Evolutionary conservation across 2,329 filamentous ascomycete species (phyloP), one percentile per base, ranked within the genome.

Genomic region (Botryotinia convoluta): DNA sequence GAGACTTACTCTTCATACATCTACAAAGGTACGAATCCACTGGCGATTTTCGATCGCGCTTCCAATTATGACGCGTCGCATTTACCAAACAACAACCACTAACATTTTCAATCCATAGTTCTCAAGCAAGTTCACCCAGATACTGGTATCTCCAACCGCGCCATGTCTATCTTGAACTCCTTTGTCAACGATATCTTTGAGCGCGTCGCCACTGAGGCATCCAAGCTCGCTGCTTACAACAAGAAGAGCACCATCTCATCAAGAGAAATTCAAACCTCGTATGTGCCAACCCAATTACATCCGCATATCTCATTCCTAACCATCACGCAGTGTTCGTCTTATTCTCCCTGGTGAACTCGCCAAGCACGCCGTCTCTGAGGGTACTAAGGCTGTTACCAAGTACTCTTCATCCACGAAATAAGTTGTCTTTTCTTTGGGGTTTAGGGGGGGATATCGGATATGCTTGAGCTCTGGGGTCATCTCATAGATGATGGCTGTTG

Each of bases 1-100:
- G 96, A 99, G 90, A 99, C 96, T n/a, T 99, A 99, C 89, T 97
- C 93, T 80, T 97, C 94, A 73, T 99, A 99, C 91, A 99, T 99
- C 87, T 99, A 98, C 93, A 99, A 98, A 90, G 96, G 95, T 98
- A 83, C 85, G 90, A 51, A 73, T 62, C 54, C 72, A 78, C 73
- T 79, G 77, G 78, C 78, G 77, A 73, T 67, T 29, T 72, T 68
- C 65, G 62, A 63, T 62, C 77, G 78, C 77, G 77, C 76, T 72
- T 35, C 62, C 44, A 67, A 71, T 61, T 29, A 69, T 62, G 63
- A 59, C 70, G 70, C 62, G 62, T 59, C 51, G 60, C 72, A 70
- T 51, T 48, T 44, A 48, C 48, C 71, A 69, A 70, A 45, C 45
- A 68, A 35, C 51, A 51, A 68, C 61, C 7, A 68, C 59, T 76